These are phyloP conservation scores for Exophiala xenobiotica DNA, from an alignment of 2,329 filamentous ascomycete genomes.

Conservation along the genomic window DNA sequence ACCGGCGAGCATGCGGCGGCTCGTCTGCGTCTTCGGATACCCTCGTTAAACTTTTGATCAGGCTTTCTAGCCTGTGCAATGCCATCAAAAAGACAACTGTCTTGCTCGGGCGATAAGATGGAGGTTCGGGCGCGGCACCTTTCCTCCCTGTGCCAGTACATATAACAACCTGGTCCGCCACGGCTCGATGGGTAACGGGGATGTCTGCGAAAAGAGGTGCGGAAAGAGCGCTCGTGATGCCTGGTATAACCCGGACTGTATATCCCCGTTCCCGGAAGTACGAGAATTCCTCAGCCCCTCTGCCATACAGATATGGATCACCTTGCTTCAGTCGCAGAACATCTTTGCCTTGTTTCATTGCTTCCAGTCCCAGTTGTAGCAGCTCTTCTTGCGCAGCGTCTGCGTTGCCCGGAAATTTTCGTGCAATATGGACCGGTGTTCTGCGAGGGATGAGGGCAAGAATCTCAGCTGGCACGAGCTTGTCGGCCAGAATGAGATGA, in stretches of 20 bases:
- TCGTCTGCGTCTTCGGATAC: conserved; percentile 23
- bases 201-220: conserved; percentile 87
- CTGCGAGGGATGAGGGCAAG: conserved; percentile 86
- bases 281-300: conserved; percentile 86
- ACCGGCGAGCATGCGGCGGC: conserved; percentile 21
- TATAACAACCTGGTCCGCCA: conserved; percentile 90
- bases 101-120: conserved; percentile 70
- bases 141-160: conserved; percentile 95
- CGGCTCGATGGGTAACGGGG: conserved; percentile 82
- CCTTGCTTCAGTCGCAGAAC: conserved; percentile 93
- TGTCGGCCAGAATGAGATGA: conserved; percentile 53
- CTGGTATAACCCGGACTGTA: conserved; percentile 73
- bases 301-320: conserved; percentile 93
- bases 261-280: conserved; percentile 76
- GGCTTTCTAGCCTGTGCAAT: conserved; percentile 73
- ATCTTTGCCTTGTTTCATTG: conserved; percentile 66
- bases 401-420: conserved; percentile 96
- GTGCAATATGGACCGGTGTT: conserved; percentile 84
- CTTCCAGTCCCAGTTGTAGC: conserved; percentile 71
- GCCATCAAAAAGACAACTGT: conserved; percentile 97
- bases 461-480: conserved; percentile 69
- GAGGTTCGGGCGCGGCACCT: conserved; percentile 77
- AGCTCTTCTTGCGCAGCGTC: conserved; percentile 91
- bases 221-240: conserved; percentile 82
- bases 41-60: conserved; percentile 68